These are phyloP conservation scores for Pedinophyceae sp. DNA, from an alignment of 139 green algal species.

Conservation along the genomic window DNA sequence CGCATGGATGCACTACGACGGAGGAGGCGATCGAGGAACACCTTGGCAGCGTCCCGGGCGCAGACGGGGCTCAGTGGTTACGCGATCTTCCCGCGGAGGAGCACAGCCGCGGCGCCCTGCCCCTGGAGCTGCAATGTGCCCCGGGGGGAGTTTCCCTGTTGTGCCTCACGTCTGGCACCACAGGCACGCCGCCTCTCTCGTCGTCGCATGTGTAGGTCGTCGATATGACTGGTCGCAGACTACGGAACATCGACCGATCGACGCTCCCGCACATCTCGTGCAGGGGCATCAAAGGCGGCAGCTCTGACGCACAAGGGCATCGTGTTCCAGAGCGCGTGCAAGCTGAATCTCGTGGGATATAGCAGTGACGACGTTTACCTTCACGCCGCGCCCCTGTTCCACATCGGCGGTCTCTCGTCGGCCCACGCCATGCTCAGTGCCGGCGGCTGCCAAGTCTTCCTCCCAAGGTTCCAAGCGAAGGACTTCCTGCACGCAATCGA, in stretches of 20 bases:
- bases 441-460: conserved; percentile 34
- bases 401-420: conserved; percentile 69
- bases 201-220: background rate
- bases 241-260: background rate
- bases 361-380: conserved; percentile 53
- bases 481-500: too few relatives aligned
- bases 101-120: conserved; percentile 14
- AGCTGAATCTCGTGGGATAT: conserved; percentile 52
- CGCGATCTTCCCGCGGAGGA: background rate
- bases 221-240: background rate
- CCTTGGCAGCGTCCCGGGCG: background rate
- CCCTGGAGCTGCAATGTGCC: conserved; percentile 7
- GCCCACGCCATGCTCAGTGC: conserved; percentile 54
- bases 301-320: conserved; percentile 38
- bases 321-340: conserved; percentile 50
- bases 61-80: background rate
- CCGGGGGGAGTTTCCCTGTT: conserved; percentile 8
- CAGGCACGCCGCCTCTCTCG: conserved; percentile 9
- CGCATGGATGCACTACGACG: too few relatives aligned
- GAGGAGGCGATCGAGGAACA: too few relatives aligned
- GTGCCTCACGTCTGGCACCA: conserved; percentile 50
- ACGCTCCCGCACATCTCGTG: background rate
- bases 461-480: conserved; percentile 11
- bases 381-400: conserved; percentile 72
- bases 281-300: conserved; percentile 32